phyloP scores from a whole-genome alignment of 257 asterid genomes.

The Haberlea rhodopensis region DNA sequence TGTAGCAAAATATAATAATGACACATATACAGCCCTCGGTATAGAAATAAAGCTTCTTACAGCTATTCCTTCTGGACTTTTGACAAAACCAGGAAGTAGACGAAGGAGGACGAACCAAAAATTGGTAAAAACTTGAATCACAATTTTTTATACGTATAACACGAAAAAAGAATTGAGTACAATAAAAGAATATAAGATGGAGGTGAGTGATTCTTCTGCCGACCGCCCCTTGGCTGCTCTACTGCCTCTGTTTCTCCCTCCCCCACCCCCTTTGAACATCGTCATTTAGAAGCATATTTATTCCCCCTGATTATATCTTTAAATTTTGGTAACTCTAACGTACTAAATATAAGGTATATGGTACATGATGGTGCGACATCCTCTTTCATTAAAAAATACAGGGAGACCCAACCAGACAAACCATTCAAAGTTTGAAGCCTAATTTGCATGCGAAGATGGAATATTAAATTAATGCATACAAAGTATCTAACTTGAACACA shows the following conservation, averaged over 20 bases:
- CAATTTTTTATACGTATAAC: no score
- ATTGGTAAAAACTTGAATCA: background rate
- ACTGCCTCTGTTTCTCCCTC: background rate
- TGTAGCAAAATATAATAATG: background rate
- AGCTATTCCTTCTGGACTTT: background rate
- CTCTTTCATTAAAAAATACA: background rate
- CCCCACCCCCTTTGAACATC: background rate
- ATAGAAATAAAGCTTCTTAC: background rate
- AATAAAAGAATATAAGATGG: background rate
- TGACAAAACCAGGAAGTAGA: background rate
- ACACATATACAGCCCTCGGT: background rate
- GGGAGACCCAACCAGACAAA: background rate
- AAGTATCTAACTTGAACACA: conserved; percentile 3
- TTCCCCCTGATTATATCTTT: background rate
- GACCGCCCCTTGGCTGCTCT: no score
- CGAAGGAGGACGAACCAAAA: background rate
- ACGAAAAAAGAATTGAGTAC: no score
- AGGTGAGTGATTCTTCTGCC: background rate
- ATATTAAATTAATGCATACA: background rate
- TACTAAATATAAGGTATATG: background rate
- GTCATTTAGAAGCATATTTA: background rate
- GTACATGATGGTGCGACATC: background rate
- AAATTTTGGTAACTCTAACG: background rate
- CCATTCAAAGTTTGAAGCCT: background rate
- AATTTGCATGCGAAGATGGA: background rate